These are phyloP conservation scores for Plantago major DNA, from an alignment of 257 asterid genomes.

Conservation along the genomic window DNA sequence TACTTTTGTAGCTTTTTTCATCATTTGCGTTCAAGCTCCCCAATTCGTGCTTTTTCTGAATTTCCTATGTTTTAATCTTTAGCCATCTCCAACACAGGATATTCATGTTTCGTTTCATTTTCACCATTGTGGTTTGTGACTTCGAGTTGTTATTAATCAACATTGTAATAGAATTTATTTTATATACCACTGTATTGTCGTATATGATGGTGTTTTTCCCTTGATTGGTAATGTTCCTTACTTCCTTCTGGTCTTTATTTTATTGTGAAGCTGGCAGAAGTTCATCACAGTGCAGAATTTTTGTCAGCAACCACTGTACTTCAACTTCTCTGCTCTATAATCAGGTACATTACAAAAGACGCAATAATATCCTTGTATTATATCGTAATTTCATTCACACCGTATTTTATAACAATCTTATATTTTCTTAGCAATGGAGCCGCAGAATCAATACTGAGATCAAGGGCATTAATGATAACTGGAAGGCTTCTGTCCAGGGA, in stretches of 20 bases:
- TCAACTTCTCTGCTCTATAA: constrained; percentile 77
- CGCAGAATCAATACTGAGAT: constrained; percentile 72
- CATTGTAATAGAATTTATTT: background rate
- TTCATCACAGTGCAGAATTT: constrained; percentile 72
- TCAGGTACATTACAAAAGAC: constrained; percentile 46
- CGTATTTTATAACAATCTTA: constrained; percentile 10
- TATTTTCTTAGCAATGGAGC: constrained; percentile 48
- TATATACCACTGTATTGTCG: no score
- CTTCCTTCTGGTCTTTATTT: constrained; percentile 16
- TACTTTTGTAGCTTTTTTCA: no score
- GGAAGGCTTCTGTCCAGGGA: constrained; percentile 90
- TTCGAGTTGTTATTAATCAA: background rate
- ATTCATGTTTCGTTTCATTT: background rate
- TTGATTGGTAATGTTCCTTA: no score
- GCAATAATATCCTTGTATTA: constrained; percentile 4
- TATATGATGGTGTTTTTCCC: no score
- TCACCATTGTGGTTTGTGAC: no score
- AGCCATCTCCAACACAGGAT: background rate
- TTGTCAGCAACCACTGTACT: constrained; percentile 69
- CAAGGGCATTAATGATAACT: constrained; percentile 86
- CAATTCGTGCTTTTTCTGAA: no score
- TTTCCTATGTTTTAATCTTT: no score
- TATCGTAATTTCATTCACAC: constrained; percentile 8
- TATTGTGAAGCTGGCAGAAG: constrained; percentile 74
- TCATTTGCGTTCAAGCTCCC: no score